Percentiles rank a stretch among this genome's conserved stretches.
phyloP scores from a whole-genome alignment of 768 basidiomycete species.

The Termitomyces sp. region DNA sequence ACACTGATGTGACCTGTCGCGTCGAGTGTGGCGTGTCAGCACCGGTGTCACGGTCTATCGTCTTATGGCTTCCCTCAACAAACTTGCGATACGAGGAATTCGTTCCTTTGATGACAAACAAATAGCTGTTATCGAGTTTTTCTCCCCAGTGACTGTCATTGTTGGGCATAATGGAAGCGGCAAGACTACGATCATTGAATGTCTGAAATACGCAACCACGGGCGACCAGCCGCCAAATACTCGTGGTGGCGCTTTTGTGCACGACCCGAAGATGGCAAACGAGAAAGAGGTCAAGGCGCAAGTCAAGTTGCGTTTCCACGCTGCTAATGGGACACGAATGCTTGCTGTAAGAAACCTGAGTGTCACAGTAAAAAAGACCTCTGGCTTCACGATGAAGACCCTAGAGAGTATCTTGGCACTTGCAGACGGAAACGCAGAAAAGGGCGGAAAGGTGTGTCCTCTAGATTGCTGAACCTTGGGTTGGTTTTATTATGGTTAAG shows the following conservation, averaged over 20 bases:
- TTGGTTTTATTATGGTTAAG: conserved; percentile 39
- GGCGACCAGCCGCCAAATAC: conserved; percentile 98
- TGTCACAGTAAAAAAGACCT: conserved; percentile 88
- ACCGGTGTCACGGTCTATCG: neutral
- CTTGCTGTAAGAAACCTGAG: conserved; percentile 85
- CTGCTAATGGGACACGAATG: conserved; percentile 89
- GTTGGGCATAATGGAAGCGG: conserved; percentile 98
- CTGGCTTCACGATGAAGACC: conserved; percentile 93
- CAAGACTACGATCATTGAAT: conserved; percentile 99
- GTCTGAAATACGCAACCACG: conserved; percentile 97
- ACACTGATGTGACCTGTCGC: conserved; percentile 14
- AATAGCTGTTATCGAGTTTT: conserved; percentile 93
- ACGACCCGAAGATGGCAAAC: conserved; percentile 99
- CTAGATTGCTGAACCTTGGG: neutral
- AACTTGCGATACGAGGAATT: conserved; percentile 91
- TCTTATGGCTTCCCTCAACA: conserved; percentile 79
- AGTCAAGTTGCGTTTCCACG: conserved; percentile 89
- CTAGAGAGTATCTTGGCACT: conserved; percentile 85
- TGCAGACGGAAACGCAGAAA: conserved; percentile 60
- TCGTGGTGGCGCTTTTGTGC: conserved; percentile 96
- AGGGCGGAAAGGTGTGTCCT: conserved; percentile 67
- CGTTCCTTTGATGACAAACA: conserved; percentile 96
- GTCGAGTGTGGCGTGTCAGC: neutral
- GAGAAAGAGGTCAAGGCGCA: conserved; percentile 99
- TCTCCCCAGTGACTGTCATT: conserved; percentile 95